phyloP scores from a whole-genome alignment of 306 rosid species.

The Pterocarpus santalinus region DNA sequence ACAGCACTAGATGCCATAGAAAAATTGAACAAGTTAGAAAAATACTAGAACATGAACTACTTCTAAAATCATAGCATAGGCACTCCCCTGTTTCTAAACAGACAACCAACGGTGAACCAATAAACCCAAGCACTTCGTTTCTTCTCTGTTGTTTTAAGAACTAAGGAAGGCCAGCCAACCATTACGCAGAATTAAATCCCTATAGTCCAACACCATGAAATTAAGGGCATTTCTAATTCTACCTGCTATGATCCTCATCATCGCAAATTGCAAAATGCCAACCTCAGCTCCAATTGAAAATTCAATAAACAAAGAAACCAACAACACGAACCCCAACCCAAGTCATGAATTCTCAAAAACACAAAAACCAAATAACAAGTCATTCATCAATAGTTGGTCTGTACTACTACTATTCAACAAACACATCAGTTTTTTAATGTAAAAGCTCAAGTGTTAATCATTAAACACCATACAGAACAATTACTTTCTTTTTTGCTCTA shows the following conservation, averaged over 20 bases:
- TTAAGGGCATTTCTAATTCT: conserved; percentile 31
- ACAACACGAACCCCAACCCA: conserved; percentile 2
- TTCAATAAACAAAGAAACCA: neutral
- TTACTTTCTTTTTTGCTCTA: too few species aligned
- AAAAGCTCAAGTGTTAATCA: too few species aligned
- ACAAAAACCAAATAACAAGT: conserved; percentile 17
- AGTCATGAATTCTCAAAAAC: conserved; percentile 17
- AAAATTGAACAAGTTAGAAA: conserved; percentile 1
- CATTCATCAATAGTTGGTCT: neutral
- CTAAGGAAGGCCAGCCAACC: too few species aligned
- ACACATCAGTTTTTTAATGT: too few species aligned
- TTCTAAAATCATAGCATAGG: neutral
- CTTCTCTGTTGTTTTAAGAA: neutral
- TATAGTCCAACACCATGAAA: neutral
- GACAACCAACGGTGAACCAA: neutral
- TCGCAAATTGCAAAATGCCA: conserved; percentile 17
- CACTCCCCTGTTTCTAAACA: neutral
- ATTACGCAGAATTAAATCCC: too few species aligned
- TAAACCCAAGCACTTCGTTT: neutral
- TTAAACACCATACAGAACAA: too few species aligned
- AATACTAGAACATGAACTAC: neutral
- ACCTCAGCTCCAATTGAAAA: conserved; percentile 20
- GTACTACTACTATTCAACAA: too few species aligned
- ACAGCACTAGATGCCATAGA: neutral
- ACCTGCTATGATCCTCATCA: neutral